Conservation (phyloP, 345 rosid species). For the Carallia pectinifolia region DNA sequence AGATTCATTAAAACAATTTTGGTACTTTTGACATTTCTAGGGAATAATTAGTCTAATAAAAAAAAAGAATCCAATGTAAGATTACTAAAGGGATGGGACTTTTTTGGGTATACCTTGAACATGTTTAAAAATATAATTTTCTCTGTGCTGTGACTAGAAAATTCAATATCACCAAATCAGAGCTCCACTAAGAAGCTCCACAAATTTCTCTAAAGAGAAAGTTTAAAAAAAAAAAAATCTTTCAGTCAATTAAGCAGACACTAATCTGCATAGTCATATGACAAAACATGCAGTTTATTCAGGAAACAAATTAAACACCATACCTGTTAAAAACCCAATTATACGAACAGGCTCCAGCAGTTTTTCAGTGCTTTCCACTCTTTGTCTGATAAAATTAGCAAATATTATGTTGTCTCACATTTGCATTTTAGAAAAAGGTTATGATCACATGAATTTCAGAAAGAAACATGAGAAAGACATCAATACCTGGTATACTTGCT, state of each 20-base stretch:
- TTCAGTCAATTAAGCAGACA: not conserved
- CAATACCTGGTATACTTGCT: slow-evolving; percentile 72
- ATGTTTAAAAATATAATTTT: too few relatives aligned
- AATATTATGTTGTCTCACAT: not conserved
- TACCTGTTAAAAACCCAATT: slow-evolving; percentile 71
- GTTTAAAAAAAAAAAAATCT: too few relatives aligned
- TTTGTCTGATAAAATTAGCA: slow-evolving; percentile 49
- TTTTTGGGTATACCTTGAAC: too few relatives aligned
- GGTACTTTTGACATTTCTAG: too few relatives aligned
- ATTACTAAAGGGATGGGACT: too few relatives aligned
- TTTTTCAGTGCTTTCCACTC: slow-evolving; percentile 65
- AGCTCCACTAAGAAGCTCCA: slow-evolving; percentile 76
- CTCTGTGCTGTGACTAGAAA: too few relatives aligned
- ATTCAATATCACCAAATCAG: too few relatives aligned
- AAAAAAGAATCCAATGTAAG: too few relatives aligned
- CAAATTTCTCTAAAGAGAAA: slow-evolving; percentile 60
- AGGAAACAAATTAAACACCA: slow-evolving; percentile 5
- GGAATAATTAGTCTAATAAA: too few relatives aligned
- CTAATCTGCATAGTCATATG: not conserved
- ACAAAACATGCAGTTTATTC: not conserved
- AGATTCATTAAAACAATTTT: too few relatives aligned
- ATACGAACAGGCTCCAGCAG: slow-evolving; percentile 64
- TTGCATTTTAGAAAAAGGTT: not conserved
- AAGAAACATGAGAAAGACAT: not conserved
- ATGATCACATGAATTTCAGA: too few relatives aligned